These are phyloP conservation scores for Apiotrichum sp. DNA, from an alignment of 1,284 basidiomycete genomes.

Conservation along the genomic window DNA sequence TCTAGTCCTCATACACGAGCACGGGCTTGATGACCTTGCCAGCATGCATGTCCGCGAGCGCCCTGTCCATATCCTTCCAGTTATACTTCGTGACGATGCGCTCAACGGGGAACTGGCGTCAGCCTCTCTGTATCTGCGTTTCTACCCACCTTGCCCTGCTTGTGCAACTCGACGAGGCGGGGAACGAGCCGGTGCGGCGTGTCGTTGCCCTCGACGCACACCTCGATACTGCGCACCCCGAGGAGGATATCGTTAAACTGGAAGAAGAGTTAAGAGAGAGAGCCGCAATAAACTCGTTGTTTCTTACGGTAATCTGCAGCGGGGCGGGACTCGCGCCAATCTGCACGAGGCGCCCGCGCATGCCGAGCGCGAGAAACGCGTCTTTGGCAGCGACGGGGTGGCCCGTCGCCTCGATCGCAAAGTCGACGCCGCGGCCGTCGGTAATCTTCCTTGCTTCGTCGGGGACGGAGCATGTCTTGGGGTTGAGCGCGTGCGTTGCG, in stretches of 20 bases:
- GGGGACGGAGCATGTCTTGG: neutral
- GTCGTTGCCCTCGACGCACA: neutral
- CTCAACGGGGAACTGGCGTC: neutral
- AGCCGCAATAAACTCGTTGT: too few relatives aligned
- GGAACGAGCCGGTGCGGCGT: neutral
- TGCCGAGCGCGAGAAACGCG: neutral
- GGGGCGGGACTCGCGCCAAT: neutral
- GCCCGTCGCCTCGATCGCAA: neutral
- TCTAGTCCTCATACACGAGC: neutral
- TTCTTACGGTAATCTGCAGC: neutral
- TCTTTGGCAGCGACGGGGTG: neutral
- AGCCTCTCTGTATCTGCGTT: neutral
- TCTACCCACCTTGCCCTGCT: neutral
- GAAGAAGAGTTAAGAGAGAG: neutral
- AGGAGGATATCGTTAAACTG: neutral
- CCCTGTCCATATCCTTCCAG: neutral
- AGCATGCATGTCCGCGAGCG: neutral
- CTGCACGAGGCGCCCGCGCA: neutral
- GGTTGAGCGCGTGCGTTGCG: neutral
- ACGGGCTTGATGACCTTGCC: slow-evolving; percentile 1
- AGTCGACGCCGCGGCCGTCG: neutral
- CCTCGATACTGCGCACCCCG: neutral
- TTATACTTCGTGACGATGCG: neutral
- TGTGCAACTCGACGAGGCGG: neutral
- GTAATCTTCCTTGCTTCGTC: neutral